These are phyloP conservation scores for Aspergillus sclerotiicarbonarius DNA, from an alignment of 495 filamentous ascomycete genomes.

Conservation along the genomic window DNA sequence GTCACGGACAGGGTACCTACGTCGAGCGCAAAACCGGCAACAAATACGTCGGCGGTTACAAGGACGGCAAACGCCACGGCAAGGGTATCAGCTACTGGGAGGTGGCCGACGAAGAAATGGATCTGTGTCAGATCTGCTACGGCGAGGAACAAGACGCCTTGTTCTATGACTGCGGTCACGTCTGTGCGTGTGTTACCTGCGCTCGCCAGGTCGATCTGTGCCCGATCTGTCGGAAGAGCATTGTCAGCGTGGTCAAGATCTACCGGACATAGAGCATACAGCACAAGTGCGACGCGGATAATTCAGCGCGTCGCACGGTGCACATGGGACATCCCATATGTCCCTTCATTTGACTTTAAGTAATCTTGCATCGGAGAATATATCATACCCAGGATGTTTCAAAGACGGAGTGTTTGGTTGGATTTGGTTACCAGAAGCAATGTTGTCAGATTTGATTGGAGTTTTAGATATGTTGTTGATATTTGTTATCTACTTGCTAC, in stretches of 20 bases:
- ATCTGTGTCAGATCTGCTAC: conserved; percentile 64
- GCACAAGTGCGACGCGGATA: conserved; percentile 1
- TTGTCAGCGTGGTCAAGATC: conserved; percentile 58
- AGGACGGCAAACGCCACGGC: conserved; percentile 59
- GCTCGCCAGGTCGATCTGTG: conserved; percentile 62
- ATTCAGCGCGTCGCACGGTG: conserved; percentile 15
- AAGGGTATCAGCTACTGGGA: conserved; percentile 63
- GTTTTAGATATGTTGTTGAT: neutral
- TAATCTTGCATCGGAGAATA: conserved; percentile 17
- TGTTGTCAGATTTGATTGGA: neutral
- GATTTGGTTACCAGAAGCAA: neutral
- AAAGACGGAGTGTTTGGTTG: neutral
- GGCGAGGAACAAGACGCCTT: conserved; percentile 59
- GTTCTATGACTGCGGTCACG: conserved; percentile 67
- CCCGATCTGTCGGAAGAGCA: conserved; percentile 62
- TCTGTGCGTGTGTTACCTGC: conserved; percentile 62
- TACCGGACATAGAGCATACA: conserved; percentile 39
- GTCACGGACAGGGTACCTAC: conserved; percentile 58
- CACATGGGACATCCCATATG: conserved; percentile 10
- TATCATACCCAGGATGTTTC: conserved; percentile 22
- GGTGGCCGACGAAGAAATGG: conserved; percentile 60
- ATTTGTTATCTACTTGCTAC: too few species aligned
- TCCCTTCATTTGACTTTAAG: conserved; percentile 5
- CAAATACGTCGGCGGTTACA: conserved; percentile 63
- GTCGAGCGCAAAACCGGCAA: conserved; percentile 60